These are phyloP conservation scores for Kernera saxatilis DNA, from an alignment of 345 rosid species.

Conservation along the genomic window DNA sequence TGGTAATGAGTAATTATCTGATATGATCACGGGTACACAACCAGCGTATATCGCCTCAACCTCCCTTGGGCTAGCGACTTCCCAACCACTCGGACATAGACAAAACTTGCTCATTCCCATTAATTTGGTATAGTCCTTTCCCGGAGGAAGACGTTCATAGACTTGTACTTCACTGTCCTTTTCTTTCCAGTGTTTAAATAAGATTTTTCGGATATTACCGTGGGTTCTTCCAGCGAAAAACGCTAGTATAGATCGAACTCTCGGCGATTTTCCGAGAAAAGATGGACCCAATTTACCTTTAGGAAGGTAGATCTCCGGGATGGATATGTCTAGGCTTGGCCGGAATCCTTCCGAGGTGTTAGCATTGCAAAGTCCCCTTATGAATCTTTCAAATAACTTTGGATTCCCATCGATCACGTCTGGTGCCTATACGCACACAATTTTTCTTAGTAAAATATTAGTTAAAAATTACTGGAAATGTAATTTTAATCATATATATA, in stretches of 20 bases:
- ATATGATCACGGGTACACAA: conserved; percentile 60
- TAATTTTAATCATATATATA: background rate
- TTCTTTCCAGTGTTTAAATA: conserved; percentile 43
- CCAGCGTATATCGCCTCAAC: conserved; percentile 65
- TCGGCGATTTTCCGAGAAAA: conserved; percentile 13
- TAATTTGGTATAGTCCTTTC: conserved; percentile 31
- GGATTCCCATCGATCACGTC: conserved; percentile 35
- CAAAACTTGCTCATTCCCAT: conserved; percentile 48
- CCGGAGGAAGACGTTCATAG: conserved; percentile 43
- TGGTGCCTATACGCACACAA: conserved; percentile 37
- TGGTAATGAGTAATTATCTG: conserved; percentile 45
- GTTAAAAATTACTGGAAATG: background rate
- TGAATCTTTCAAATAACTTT: conserved; percentile 37
- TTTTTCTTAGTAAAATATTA: background rate
- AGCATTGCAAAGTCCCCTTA: conserved; percentile 52
- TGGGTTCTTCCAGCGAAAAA: conserved; percentile 47
- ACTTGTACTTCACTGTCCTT: conserved; percentile 40
- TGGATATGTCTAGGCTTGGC: conserved; percentile 42
- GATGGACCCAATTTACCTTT: conserved; percentile 39
- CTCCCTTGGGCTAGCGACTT: conserved; percentile 41
- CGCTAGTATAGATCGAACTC: conserved; percentile 34
- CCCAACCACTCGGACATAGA: conserved; percentile 57
- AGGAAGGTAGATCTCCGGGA: conserved; percentile 48
- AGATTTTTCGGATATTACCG: conserved; percentile 36
- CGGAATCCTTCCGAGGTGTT: conserved; percentile 49